phyloP scores from a whole-genome alignment of 2,329 filamentous ascomycete genomes.

The Colletotrichum sp. region DNA sequence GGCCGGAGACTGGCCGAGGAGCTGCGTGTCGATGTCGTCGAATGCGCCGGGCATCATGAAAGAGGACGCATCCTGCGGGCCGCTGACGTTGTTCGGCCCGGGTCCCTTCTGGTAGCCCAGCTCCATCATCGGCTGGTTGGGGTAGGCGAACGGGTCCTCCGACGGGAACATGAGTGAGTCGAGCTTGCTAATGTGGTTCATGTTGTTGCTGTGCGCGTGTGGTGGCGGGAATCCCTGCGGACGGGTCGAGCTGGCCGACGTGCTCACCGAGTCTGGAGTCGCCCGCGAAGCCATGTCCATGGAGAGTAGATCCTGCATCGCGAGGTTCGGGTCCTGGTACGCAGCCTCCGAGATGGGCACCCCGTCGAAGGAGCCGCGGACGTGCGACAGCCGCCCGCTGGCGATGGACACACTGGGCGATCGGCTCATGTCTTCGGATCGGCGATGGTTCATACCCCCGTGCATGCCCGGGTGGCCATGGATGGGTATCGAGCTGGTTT shows the following conservation, averaged over 20 bases:
- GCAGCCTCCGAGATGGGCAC: constrained; percentile 30
- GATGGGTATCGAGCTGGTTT: constrained; percentile 32
- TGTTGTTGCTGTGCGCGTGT: constrained; percentile 28
- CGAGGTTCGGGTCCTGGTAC: constrained; percentile 41
- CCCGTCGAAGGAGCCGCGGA: constrained; percentile 38
- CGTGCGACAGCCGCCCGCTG: constrained; percentile 22
- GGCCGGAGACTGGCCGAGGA: constrained; percentile 73
- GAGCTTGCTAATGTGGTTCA: constrained; percentile 68
- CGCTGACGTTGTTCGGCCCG: constrained; percentile 34
- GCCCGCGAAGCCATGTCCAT: constrained; percentile 49
- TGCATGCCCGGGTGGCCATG: constrained; percentile 32
- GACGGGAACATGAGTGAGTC: constrained; percentile 83
- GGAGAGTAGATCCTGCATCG: constrained; percentile 48
- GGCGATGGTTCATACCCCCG: constrained; percentile 35
- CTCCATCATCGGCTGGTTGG: constrained; percentile 75
- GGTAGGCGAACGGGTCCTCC: constrained; percentile 79
- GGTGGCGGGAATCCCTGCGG: constrained; percentile 28
- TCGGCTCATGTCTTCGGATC: constrained; percentile 38
- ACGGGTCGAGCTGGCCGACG: constrained; percentile 41
- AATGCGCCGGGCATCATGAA: constrained; percentile 59
- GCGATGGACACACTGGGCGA: constrained; percentile 28
- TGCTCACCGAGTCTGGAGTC: constrained; percentile 48
- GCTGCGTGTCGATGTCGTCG: constrained; percentile 74
- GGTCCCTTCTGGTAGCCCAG: constrained; percentile 47
- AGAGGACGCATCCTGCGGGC: constrained; percentile 39